A percentile compares a stretch with the other conserved stretches of the same genome.
These are phyloP conservation scores for Plicaturopsis crispa DNA, from an alignment of 768 basidiomycete species.

Conservation along the genomic window DNA sequence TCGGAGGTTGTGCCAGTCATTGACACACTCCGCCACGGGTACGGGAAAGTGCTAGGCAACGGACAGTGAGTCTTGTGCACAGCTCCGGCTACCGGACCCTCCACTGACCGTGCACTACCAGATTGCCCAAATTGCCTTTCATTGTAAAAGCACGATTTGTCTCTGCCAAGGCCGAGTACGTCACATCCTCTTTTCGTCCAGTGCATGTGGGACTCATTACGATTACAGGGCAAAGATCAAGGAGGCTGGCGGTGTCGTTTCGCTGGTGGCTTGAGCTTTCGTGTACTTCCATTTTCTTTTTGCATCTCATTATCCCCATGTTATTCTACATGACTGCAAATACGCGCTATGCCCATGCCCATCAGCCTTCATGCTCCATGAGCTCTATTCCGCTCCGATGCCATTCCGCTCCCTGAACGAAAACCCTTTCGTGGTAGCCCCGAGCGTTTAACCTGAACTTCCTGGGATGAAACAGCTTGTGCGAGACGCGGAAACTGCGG, in stretches of 20 bases:
- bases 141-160: conserved; percentile 99
- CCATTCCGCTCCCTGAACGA: too few species aligned
- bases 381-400: conserved; percentile 12
- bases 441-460: not conserved
- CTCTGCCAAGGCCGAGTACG: conserved; percentile 76
- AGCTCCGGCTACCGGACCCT: not conserved
- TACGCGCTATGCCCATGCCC: conserved; percentile 1
- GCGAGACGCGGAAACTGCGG: too few species aligned
- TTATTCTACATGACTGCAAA: conserved; percentile 9
- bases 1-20: conserved; percentile 92
- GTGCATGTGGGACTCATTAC: conserved; percentile 5
- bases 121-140: conserved; percentile 86
- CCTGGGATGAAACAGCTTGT: too few species aligned
- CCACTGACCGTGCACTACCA: conserved; percentile 19
- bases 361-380: conserved; percentile 7
- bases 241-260: conserved; percentile 91
- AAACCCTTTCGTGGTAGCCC: conserved; percentile 19
- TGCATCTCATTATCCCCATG: conserved; percentile 5
- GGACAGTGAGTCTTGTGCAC: conserved; percentile 78
- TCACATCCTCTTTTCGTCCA: too few species aligned
- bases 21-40: conserved; percentile 77
- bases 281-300: conserved; percentile 3
- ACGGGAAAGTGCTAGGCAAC: conserved; percentile 93
- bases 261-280: conserved; percentile 69
- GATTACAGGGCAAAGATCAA: conserved; percentile 67